Evolutionary conservation across 2,329 filamentous ascomycete genomes (phyloP).

Genomic region (Teratosphaeria gauchensis): DNA sequence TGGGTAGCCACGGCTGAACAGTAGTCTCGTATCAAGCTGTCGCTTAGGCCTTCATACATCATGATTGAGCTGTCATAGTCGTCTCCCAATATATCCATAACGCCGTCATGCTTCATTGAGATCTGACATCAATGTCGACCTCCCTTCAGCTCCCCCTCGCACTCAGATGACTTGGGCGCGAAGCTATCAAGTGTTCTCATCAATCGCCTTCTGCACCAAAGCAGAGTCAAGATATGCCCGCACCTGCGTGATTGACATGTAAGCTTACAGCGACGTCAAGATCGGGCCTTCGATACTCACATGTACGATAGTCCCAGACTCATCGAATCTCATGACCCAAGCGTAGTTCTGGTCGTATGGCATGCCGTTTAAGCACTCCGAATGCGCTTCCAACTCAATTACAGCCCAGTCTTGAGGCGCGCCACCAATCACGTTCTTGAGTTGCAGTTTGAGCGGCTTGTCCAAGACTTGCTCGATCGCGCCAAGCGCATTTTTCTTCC

Average conservation of each 20-base stretch:
- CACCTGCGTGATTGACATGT: constrained; percentile 3
- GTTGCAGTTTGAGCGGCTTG: constrained; percentile 13
- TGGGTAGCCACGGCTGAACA: neutral
- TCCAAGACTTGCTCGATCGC: constrained; percentile 14
- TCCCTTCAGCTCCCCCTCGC: neutral
- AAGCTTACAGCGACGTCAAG: neutral
- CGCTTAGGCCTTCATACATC: neutral
- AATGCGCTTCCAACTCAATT: constrained; percentile 19
- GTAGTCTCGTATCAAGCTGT: neutral
- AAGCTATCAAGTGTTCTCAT: constrained; percentile 9
- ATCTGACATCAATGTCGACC: neutral
- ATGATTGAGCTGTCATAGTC: neutral
- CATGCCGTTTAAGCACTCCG: constrained; percentile 20
- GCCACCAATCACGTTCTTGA: constrained; percentile 19
- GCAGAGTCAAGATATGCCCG: constrained; percentile 19
- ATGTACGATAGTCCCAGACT: constrained; percentile 18
- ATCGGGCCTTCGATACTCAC: constrained; percentile 1
- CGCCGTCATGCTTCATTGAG: neutral
- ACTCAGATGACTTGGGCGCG: neutral
- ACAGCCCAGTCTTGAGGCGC: constrained; percentile 20
- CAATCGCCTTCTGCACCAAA: constrained; percentile 17
- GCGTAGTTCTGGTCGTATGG: constrained; percentile 19
- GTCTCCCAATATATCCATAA: neutral
- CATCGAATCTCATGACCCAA: constrained; percentile 19
- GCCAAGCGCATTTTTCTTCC: constrained; percentile 19